phyloP scores from a whole-genome alignment of 2,329 filamentous ascomycete genomes.

The Colletotrichum trifolii region DNA sequence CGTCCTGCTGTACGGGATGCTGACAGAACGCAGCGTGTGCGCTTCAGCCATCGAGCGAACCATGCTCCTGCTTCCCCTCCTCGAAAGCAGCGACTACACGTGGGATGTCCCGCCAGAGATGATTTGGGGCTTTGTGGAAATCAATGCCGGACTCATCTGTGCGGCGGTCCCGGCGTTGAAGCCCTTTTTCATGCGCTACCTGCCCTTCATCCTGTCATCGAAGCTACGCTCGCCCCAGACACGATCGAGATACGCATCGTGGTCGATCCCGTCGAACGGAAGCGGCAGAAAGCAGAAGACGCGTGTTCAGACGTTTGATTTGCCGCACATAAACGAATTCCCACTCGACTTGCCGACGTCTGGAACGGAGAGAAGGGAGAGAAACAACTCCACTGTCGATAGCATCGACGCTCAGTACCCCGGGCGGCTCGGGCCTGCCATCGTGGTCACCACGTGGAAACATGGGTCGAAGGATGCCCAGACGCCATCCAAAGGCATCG shows the following conservation, averaged over 20 bases:
- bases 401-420: background rate
- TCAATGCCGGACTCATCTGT: constrained; percentile 27
- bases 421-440: background rate
- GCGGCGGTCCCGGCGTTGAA: constrained; percentile 31
- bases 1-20: background rate
- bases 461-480: background rate
- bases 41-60: constrained; percentile 44
- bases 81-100: constrained; percentile 41
- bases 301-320: background rate
- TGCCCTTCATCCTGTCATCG: constrained; percentile 20
- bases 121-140: constrained; percentile 40
- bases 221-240: background rate
- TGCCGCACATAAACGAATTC: background rate
- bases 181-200: constrained; percentile 37
- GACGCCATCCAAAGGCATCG: background rate
- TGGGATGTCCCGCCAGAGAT: constrained; percentile 43
- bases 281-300: constrained; percentile 2
- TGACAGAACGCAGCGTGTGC: constrained; percentile 38
- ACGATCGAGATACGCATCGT: constrained; percentile 1
- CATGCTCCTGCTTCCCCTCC: constrained; percentile 41
- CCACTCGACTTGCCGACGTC: background rate
- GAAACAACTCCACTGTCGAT: background rate
- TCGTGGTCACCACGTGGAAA: background rate
- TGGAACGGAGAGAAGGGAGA: background rate
- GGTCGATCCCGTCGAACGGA: background rate